Percentiles rank a stretch among this genome's conserved stretches.
These are phyloP conservation scores for Phellopilus nigrolimitatus DNA, from an alignment of 1,284 basidiomycete genomes.

Conservation along the genomic window DNA sequence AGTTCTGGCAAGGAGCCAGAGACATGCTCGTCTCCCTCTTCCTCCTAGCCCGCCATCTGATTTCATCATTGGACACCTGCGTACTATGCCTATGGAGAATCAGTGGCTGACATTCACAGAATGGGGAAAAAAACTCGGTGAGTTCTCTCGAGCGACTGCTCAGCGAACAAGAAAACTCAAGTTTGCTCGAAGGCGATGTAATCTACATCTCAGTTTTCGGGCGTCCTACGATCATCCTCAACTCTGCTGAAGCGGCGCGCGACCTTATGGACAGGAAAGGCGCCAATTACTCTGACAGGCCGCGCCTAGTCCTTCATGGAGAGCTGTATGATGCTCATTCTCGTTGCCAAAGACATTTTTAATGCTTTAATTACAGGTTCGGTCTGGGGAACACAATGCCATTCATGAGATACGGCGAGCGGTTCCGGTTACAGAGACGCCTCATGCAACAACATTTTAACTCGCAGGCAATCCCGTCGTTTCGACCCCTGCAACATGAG, in stretches of 20 bases:
- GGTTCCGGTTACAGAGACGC: slow-evolving; percentile 34
- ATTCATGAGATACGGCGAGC: slow-evolving; percentile 31
- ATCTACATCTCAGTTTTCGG: slow-evolving; percentile 24
- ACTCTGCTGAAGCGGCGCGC: slow-evolving; percentile 27
- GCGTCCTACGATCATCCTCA: slow-evolving; percentile 31
- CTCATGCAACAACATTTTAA: slow-evolving; percentile 30
- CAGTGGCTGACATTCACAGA: slow-evolving; percentile 30
- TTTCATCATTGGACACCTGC: slow-evolving; percentile 32
- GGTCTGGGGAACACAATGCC: slow-evolving; percentile 32
- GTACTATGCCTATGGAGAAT: slow-evolving; percentile 28
- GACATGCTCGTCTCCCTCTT: too few species aligned
- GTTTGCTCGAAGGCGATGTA: slow-evolving; percentile 6
- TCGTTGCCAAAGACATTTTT: neutral
- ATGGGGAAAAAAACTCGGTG: slow-evolving; percentile 32
- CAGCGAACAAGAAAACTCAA: neutral
- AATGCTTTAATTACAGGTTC: slow-evolving; percentile 14
- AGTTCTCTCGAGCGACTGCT: neutral
- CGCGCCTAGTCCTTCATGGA: slow-evolving; percentile 29
- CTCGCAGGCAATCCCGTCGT: slow-evolving; percentile 25
- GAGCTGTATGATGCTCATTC: slow-evolving; percentile 24
- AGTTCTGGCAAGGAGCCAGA: too few species aligned
- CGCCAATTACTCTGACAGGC: slow-evolving; percentile 35
- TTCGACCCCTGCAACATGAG: slow-evolving; percentile 28
- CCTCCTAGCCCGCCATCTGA: slow-evolving; percentile 31
- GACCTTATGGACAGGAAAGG: slow-evolving; percentile 37